Evolutionary conservation across 257 asterid genomes (phyloP).

Genomic region (Nicotiana attenuata): DNA sequence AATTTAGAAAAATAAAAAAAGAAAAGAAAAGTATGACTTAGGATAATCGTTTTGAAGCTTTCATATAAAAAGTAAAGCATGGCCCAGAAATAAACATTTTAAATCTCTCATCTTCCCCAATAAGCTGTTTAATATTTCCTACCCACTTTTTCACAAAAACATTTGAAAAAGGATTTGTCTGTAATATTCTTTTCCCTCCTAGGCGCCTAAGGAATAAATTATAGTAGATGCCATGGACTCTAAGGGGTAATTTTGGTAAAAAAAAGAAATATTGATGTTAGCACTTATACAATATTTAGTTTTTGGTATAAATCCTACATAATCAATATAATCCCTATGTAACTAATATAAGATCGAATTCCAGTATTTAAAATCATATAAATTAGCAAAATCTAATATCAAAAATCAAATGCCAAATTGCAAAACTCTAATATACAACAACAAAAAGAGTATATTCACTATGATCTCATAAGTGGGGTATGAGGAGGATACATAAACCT

Average conservation of each 20-base stretch:
- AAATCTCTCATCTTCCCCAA: not conserved
- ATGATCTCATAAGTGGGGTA: too few relatives aligned
- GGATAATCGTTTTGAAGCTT: not conserved
- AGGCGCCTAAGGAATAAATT: not conserved
- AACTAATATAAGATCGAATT: not conserved
- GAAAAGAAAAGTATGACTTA: too few relatives aligned
- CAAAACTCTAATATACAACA: too few relatives aligned
- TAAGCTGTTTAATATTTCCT: not conserved
- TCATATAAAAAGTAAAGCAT: not conserved
- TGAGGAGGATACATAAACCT: too few relatives aligned
- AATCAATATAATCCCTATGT: not conserved
- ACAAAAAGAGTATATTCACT: too few relatives aligned
- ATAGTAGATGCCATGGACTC: not conserved
- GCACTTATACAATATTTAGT: not conserved
- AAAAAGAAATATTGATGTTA: not conserved
- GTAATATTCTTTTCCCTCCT: not conserved
- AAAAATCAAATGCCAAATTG: not conserved
- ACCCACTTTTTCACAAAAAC: not conserved
- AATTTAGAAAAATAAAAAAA: too few relatives aligned
- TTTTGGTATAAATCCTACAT: not conserved
- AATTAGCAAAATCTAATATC: not conserved
- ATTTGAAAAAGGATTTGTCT: not conserved
- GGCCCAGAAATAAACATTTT: not conserved
- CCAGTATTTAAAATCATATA: not conserved
- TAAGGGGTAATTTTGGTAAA: not conserved